These are phyloP conservation scores for Cajanus cajan DNA, from an alignment of 306 rosid genomes.

Conservation along the genomic window DNA sequence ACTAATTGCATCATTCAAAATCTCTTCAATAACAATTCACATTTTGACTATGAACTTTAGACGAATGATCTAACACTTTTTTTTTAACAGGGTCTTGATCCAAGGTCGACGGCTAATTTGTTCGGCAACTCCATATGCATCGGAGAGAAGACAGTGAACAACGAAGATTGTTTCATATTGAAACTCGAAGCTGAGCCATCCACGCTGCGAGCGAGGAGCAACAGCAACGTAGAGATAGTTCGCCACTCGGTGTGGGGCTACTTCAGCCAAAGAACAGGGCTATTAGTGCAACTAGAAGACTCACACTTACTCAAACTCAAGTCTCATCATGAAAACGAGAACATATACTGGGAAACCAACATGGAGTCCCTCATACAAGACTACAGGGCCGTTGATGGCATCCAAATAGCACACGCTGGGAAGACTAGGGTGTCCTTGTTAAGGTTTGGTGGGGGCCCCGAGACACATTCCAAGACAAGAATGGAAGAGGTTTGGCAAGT, in stretches of 20 bases:
- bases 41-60: neutral
- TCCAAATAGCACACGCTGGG: constrained; percentile 77
- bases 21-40: neutral
- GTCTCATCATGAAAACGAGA: constrained; percentile 40
- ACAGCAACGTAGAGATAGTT: constrained; percentile 66
- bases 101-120: constrained; percentile 75
- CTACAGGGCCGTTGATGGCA: constrained; percentile 64
- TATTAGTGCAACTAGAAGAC: constrained; percentile 74
- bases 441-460: constrained; percentile 63
- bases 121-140: constrained; percentile 65
- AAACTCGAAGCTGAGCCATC: constrained; percentile 65
- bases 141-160: constrained; percentile 77
- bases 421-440: constrained; percentile 63
- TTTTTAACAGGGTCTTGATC: constrained; percentile 81
- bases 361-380: constrained; percentile 76
- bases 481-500: constrained; percentile 90
- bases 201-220: constrained; percentile 66
- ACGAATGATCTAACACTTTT: neutral
- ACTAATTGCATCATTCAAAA: too few relatives aligned
- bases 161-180: constrained; percentile 78
- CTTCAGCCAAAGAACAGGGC: constrained; percentile 89
- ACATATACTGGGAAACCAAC: constrained; percentile 84
- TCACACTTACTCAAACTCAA: constrained; percentile 78
- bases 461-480: constrained; percentile 60
- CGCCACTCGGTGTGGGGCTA: constrained; percentile 88